Evolutionary conservation across 148 eudicot species (phyloP), one percentile per base, ranked within the genome.

Genomic region (Vaccinium corymbosum): DNA sequence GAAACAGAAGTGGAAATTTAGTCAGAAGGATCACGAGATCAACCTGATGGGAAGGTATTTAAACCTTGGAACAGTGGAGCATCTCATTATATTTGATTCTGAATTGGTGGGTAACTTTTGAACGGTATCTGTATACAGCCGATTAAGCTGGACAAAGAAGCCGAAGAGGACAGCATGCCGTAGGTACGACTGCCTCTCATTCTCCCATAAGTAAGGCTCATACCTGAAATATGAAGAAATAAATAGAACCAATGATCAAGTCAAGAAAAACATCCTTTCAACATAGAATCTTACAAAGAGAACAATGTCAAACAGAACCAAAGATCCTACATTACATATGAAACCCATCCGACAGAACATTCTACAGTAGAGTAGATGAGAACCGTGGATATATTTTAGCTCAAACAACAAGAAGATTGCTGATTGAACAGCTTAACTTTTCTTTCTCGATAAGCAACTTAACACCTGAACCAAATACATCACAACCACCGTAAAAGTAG

Each of bases 1-100:
- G 22, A 15, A 76, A 48, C 1, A 22, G 10, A 52, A 84, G 29
- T 2, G 61, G 38, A 3, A 79, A 77, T 22, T 9, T 53, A 66
- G 59, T 29, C 25, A 46, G 29, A 64, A 82, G 35, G 81, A 68
- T 78, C 75, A 83, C 22, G 79, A 76, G 50, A 29, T 72, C 20
- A 55, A 97, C 99, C 99, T 97, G 93, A 97, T 94, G 77, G 99
- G 99, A 85, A 97, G 98, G 89, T 94, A 95, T 82, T 93, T 95
- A 87, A 95, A 95, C 80, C 98, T 95, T 86, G 98, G 98, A 85
- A 95, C 93, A 16, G 89, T 84, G 46, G 98, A 94, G 86, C 98
- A 95, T 89, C 97, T 90, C 98, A 95, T 89, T 72, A 94, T 88
- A 83, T 97, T 97, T 85, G 98, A 94, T 86, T 97, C 99, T 70